Conservation (phyloP, 805 yeast genomes). For the Vanderwaltozyma polyspora region DNA sequence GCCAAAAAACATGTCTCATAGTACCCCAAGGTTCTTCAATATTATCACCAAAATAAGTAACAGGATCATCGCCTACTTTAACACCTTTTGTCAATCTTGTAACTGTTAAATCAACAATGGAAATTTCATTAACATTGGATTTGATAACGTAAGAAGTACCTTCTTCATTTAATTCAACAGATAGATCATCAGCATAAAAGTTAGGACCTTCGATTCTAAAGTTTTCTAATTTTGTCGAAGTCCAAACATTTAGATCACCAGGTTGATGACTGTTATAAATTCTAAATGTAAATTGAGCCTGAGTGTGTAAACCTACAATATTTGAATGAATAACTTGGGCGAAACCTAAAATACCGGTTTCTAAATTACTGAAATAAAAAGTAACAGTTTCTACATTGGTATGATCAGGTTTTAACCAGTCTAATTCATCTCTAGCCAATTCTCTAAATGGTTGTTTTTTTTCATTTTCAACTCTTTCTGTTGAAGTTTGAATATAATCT, state of each 20-base stretch:
- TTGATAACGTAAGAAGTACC: slow-evolving; percentile 42
- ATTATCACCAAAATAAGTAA: slow-evolving; percentile 79
- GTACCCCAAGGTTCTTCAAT: slow-evolving; percentile 85
- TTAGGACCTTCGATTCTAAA: slow-evolving; percentile 62
- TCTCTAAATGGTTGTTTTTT: slow-evolving; percentile 44
- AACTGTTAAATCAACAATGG: slow-evolving; percentile 59
- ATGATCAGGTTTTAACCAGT: slow-evolving; percentile 61
- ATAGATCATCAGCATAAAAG: slow-evolving; percentile 66
- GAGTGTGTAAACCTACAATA: slow-evolving; percentile 73
- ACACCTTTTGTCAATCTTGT: slow-evolving; percentile 62
- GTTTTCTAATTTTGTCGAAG: slow-evolving; percentile 79
- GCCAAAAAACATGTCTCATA: slow-evolving; percentile 96
- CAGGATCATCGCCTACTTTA: slow-evolving; percentile 83
- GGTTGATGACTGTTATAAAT: slow-evolving; percentile 35
- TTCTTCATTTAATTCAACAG: slow-evolving; percentile 49
- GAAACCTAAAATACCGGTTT: slow-evolving; percentile 63
- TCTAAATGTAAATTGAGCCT: slow-evolving; percentile 92
- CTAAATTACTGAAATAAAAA: slow-evolving; percentile 65
- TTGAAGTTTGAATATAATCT: slow-evolving; percentile 78
- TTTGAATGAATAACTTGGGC: slow-evolving; percentile 93
- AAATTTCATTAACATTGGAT: slow-evolving; percentile 56
- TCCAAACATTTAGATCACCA: slow-evolving; percentile 48
- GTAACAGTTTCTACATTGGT: slow-evolving; percentile 95
- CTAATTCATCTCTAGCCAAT: slow-evolving; percentile 58
- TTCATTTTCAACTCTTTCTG: slow-evolving; percentile 40